Conservation (phyloP, 768 basidiomycete genomes). For the Jaapia argillacea region DNA sequence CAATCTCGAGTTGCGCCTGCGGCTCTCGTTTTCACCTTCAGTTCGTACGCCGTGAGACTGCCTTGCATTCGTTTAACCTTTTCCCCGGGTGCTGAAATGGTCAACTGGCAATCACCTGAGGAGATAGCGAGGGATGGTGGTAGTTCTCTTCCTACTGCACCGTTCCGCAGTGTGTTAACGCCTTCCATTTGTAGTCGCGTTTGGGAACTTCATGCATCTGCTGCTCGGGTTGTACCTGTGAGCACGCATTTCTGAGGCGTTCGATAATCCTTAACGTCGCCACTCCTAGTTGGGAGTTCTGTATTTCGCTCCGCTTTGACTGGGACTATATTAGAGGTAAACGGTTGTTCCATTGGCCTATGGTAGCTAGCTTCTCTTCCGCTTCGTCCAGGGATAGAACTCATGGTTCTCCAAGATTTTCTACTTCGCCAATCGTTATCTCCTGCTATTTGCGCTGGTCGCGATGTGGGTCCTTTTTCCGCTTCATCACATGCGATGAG, state of each 20-base stretch:
- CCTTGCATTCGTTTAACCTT: no score
- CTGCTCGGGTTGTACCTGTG: slow-evolving; percentile 53
- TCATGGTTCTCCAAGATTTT: slow-evolving; percentile 33
- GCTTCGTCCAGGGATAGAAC: neutral
- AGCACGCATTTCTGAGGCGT: slow-evolving; percentile 12
- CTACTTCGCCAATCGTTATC: slow-evolving; percentile 64
- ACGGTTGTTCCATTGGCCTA: slow-evolving; percentile 54
- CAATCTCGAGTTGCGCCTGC: no score
- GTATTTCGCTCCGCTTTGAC: slow-evolving; percentile 52
- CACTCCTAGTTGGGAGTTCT: slow-evolving; percentile 42
- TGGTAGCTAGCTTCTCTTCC: slow-evolving; percentile 29
- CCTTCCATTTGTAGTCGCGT: slow-evolving; percentile 13
- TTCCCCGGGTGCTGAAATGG: no score
- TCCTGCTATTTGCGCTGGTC: slow-evolving; percentile 50
- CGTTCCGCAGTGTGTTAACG: slow-evolving; percentile 1
- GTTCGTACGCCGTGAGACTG: no score
- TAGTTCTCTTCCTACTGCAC: slow-evolving; percentile 14
- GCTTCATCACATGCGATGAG: neutral
- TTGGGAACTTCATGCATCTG: slow-evolving; percentile 47
- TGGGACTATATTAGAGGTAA: slow-evolving; percentile 49
- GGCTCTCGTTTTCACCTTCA: no score
- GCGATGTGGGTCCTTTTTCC: slow-evolving; percentile 44
- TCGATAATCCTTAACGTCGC: neutral
- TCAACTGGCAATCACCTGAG: slow-evolving; percentile 42
- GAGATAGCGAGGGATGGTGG: slow-evolving; percentile 40